Base-by-base conservation (phyloP, 495 filamentous ascomycete species). In the Mycothermus thermophilus region DNA sequence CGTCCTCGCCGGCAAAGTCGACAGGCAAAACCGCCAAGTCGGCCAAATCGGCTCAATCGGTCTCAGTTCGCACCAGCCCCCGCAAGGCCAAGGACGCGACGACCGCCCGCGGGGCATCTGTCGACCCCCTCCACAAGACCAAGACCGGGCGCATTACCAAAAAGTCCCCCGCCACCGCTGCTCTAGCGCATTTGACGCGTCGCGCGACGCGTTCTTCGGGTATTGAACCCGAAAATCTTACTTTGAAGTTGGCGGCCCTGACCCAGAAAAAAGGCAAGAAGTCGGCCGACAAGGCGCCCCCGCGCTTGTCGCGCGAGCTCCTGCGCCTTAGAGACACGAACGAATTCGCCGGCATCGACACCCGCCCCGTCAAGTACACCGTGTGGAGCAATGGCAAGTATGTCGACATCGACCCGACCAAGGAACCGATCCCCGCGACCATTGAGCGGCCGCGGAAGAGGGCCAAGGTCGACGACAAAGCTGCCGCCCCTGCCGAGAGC, bases 361-460 rank as follows among this genome's bases (percentile, higher is more conserved):
- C 55, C 19, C 57, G 59, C 30, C 66, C 67, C 4, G 60, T 71
- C n/a, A 12, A 50, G 1, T 55, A 57, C 35, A 58, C 66, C 0
- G 62, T 66, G 6, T 74, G 69, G 69, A 65, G 59, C 35, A 72
- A 71, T 37, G 69, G 69, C 19, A 74, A 72, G 37, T 58, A 63
- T 23, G 42, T 69, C 8, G 52, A 63, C 11, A 31, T 41, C 39
- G 46, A 28, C 36, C 36, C 12, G 32, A 43, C 5, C n/a, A 41
- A 50, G 13, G 39, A 42, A 13, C n/a, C n/a, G n/a, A n/a, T n/a
- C n/a, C n/a, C n/a, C n/a, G 23, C 46, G 8, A 39, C 50, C 16
- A 14, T 42, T 2, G 47, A 53, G 24, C 55, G 55, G 8, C 58
- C 60, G n/a, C 43, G 37, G 37, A 71, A 52, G 58, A 68, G 46